These are phyloP conservation scores for Solanum medicagineum DNA, from an alignment of 257 asterid genomes.

Conservation along the genomic window DNA sequence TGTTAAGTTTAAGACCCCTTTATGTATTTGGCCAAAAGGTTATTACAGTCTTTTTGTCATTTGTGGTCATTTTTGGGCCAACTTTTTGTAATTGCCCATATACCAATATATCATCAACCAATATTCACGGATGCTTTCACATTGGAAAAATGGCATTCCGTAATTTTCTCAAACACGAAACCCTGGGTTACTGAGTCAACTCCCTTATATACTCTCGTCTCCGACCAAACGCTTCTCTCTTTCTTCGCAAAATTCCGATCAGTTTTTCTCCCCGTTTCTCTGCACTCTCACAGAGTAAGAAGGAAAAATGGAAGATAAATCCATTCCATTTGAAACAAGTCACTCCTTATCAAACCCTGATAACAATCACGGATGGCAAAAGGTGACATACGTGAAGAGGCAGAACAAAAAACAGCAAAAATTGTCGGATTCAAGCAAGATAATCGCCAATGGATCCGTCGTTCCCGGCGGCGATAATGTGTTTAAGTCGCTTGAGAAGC, in stretches of 20 bases:
- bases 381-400: constrained; percentile 22
- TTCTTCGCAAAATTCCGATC: neutral
- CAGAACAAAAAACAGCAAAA: constrained; percentile 30
- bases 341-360: neutral
- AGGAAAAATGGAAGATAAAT: constrained; percentile 10
- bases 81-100: no score
- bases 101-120: neutral
- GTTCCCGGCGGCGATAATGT: constrained; percentile 21
- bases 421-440: constrained; percentile 17
- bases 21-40: no score
- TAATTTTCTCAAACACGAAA: neutral
- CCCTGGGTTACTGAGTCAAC: neutral
- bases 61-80: no score
- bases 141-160: neutral
- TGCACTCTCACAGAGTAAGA: neutral
- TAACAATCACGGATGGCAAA: constrained; percentile 26
- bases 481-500: constrained; percentile 58
- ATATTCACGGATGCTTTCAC: neutral
- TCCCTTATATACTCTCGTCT: neutral
- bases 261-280: neutral
- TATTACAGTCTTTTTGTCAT: no score
- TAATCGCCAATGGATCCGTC: constrained; percentile 39
- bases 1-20: no score
- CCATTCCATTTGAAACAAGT: neutral
- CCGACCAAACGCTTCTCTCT: neutral